Base-by-base conservation (phyloP, 352 stramenopile species). In the Globisporangium orthogonon region DNA sequence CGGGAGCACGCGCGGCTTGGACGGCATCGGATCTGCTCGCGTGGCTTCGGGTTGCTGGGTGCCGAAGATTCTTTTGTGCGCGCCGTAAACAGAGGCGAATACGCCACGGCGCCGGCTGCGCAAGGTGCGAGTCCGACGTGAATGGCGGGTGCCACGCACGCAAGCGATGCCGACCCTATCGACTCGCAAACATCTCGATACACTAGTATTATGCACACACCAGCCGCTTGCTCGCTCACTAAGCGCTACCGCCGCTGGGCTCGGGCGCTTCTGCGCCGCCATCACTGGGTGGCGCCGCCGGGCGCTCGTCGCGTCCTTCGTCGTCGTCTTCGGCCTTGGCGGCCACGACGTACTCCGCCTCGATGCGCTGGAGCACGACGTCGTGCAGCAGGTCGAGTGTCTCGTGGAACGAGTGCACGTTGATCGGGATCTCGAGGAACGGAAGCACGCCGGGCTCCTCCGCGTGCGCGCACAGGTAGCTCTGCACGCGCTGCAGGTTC, bases 321-420 rank as follows among this genome's bases (percentile, higher is more conserved):
- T 23, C 23, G 23, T 23, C 23, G 23, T 17, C 37, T 2, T 43
- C 37, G 1, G 11, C 11, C 37, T 17, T 2, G 37, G 45, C 50
- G 39, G 54, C 61, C 23, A 58, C 40, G 51, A 83, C 56, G 65
- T 87, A 91, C 45, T 89, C 78, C 13, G 89, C 78, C 66, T 93
- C 72, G 35, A 95, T 95, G 46, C 82, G 81, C 58, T 90, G 71
- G 17, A 95, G 74, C 57, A 95, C 83, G 31, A 91, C 80, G 62
- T 95, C 85, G 64, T 95, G 85, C 51, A 95, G 75, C 55, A 79
- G 64, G 62, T 95, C 83, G 48, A 95, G 71, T 33, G 83, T 95
- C n/a, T 78, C 78, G 66, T 91, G 71, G 65, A 95, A 91, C 50
- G 85, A 95, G 60, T 95, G 81, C 45, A 91, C 67, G 57, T 95